Evolutionary conservation across 192 early-diverging fungal species (phyloP), one percentile per base, ranked within the genome.

Genomic region (Coemansia sp.): DNA sequence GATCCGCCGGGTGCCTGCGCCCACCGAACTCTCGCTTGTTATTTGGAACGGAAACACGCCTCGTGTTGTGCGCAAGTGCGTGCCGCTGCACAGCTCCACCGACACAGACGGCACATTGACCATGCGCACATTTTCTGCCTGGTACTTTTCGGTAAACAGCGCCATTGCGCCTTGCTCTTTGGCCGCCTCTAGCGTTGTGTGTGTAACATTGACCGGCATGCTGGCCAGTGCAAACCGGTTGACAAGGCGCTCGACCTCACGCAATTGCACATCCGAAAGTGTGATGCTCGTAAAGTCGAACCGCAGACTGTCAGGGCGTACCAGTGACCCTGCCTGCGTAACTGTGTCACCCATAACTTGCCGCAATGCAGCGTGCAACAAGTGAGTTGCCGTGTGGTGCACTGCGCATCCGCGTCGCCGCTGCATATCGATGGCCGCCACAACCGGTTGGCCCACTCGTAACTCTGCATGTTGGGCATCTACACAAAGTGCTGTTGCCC

Each of bases 21-120:
- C 92, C 66, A 98, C 91, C 60, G 89, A 91, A 24, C 82, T 66
- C 68, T 98, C 97, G 62, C 94, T 89, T 27, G 94, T 72, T 55
- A 97, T 88, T 29, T 85, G 84, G 71, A 96, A 89, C 38, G 86
- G 83, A 77, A 91, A 95, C 63, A 97, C 95, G 23, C 92, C 92
- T 1, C 90, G 84, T 0, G 97, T 96, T 72, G 86, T 85, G 37
- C 81, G 84, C 69, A 97, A 89, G 64, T 98, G 97, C 19, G 96
- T 98, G 62, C 97, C 97, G 72, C 97, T 94, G 73, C 97, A 98
- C 70, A 98, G 94, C 73, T 98, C 97, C 63, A 95, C 84, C 35
- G 92, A 94, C 45, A 86, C 84, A n/a, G 83, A 81, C 7, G 80
- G 65, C 86, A 95, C 92, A 47, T 87, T 80, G 21, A 99, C 92